A percentile compares a stretch with the other conserved stretches of the same genome.
These are phyloP conservation scores for Coprinopsis sp. DNA, from an alignment of 768 basidiomycete species.

Conservation along the genomic window DNA sequence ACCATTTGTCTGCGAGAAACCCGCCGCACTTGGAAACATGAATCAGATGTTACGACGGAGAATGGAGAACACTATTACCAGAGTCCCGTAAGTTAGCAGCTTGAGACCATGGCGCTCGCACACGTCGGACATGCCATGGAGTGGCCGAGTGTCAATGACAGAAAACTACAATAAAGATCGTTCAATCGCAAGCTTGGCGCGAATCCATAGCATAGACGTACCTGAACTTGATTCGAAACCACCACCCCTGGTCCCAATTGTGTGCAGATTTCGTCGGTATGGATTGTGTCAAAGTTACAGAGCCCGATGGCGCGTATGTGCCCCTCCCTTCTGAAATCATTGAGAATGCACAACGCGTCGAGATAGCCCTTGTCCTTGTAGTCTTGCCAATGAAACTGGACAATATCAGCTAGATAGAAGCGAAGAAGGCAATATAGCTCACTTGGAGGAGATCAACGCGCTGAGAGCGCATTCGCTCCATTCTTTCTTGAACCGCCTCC, in stretches of 20 bases:
- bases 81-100: conserved; percentile 72
- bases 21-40: conserved; percentile 60
- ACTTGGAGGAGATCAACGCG: conserved; percentile 69
- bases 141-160: conserved; percentile 68
- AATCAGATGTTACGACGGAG: background rate
- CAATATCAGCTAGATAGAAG: conserved; percentile 1
- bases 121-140: conserved; percentile 71
- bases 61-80: conserved; percentile 35
- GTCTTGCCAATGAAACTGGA: conserved; percentile 79
- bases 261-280: conserved; percentile 74
- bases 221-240: conserved; percentile 79
- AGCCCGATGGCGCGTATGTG: conserved; percentile 63
- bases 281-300: conserved; percentile 72
- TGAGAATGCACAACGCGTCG: conserved; percentile 43
- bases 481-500: conserved; percentile 62
- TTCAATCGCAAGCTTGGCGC: background rate
- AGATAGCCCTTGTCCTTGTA: conserved; percentile 40
- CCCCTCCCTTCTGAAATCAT: conserved; percentile 52
- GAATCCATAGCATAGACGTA: conserved; percentile 23
- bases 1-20: conserved; percentile 72
- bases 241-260: conserved; percentile 63
- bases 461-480: conserved; percentile 53
- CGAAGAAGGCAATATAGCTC: conserved; percentile 16
- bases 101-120: conserved; percentile 68
- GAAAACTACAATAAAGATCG: conserved; percentile 51